Base-by-base conservation (phyloP, 2,329 filamentous ascomycete species). In the Botrytis paeoniae region DNA sequence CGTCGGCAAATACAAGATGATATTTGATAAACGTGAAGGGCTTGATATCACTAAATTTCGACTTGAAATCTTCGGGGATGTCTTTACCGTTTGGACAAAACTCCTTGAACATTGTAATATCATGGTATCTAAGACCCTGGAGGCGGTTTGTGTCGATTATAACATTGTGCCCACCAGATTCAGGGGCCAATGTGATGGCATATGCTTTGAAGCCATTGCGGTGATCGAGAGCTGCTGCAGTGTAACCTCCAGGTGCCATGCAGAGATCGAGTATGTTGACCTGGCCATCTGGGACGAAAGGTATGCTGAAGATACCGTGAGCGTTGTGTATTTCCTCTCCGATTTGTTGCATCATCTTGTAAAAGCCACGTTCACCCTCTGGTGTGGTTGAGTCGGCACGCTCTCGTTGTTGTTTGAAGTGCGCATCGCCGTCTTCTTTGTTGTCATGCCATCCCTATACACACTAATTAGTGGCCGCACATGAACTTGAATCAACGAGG, bases 291-390 rank as follows among this genome's bases (percentile, higher is more conserved):
- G 64, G 35, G 2, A 65, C 60, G 45, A 57, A 39, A 12, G 54
- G 41, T 32, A 69, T 32, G 35, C 35, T 66, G 29, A 79, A 65
- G 45, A 71, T 73, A 14, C 63, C 51, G 7, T 76, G 76, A 8
- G 57, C n/a, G 1, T 51, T 14, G 12, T 87, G 76, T 35, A 88
- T 77, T 66, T 87, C 82, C 3, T 78, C 25, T 2, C 78, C 85
- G 51, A 88, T 85, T 1, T 73, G 69, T 59, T 78, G 75, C 85
- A 86, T 87, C 79, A 86, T 78, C 0, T 73, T 70, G 76, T 81
- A 85, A 75, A 86, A 85, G 62, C 73, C 75, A 0, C 32, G 57
- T 14, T 75, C 75, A 4, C 57, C 72, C 10, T 78, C 75, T 7
- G 74, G 59, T 35, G 75, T 73, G 1, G 80, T 69, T 1, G 81